These are phyloP conservation scores for Candida neerlandica DNA, from an alignment of 1,139 yeast genomes.

Conservation along the genomic window DNA sequence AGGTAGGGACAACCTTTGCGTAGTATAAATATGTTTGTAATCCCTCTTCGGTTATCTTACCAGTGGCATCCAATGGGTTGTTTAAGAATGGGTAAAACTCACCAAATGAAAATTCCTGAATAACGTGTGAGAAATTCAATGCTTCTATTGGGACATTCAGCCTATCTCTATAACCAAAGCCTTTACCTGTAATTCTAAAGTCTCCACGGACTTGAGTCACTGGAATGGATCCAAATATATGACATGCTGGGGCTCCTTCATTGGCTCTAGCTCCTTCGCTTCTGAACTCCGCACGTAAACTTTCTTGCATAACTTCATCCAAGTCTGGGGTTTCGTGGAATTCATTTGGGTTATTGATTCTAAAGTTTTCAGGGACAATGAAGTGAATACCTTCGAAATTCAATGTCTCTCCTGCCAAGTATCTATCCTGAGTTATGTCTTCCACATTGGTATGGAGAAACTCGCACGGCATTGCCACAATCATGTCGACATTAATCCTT, in stretches of 20 bases:
- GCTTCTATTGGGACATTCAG: slow-evolving; percentile 48
- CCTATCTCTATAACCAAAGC: slow-evolving; percentile 58
- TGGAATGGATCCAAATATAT: slow-evolving; percentile 83
- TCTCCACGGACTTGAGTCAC: slow-evolving; percentile 87
- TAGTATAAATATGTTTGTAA: slow-evolving; percentile 61
- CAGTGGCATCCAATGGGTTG: slow-evolving; percentile 83
- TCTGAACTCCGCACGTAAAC: slow-evolving; percentile 64
- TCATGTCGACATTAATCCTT: slow-evolving; percentile 74
- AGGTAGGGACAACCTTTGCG: slow-evolving; percentile 82
- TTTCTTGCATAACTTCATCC: slow-evolving; percentile 65
- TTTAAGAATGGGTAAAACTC: slow-evolving; percentile 82
- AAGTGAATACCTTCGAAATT: slow-evolving; percentile 65
- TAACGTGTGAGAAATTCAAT: slow-evolving; percentile 80
- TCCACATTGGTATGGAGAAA: slow-evolving; percentile 72
- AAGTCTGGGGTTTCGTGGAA: slow-evolving; percentile 63
- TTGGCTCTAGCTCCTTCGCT: slow-evolving; percentile 39
- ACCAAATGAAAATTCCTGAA: slow-evolving; percentile 89
- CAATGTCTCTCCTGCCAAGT: slow-evolving; percentile 75
- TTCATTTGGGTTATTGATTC: slow-evolving; percentile 46
- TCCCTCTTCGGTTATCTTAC: slow-evolving; percentile 50
- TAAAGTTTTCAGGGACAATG: slow-evolving; percentile 51
- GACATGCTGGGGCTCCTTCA: slow-evolving; percentile 77
- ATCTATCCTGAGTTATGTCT: slow-evolving; percentile 77
- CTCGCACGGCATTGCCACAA: slow-evolving; percentile 85
- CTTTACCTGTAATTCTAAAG: slow-evolving; percentile 80